Base-by-base conservation (phyloP, 148 eudicot genomes). In the Arctostaphylos glauca region DNA sequence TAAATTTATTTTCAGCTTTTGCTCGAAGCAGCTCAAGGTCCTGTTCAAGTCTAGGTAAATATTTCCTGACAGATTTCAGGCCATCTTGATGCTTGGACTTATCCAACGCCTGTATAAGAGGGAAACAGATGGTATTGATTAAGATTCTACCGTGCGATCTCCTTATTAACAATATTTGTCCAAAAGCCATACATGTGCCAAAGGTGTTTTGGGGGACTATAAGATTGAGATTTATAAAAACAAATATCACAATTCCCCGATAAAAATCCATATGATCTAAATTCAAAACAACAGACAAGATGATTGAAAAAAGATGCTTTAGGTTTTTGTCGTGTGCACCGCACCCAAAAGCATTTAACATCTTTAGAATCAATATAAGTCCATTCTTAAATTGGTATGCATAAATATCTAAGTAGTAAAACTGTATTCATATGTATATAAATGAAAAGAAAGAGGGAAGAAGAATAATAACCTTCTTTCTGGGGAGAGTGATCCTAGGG, bases 21-120 rank as follows among this genome's bases (percentile, higher is more conserved):
- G 94, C 93, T 64, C 73, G 88, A 77, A 94, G 91, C 79, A 94
- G 86, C 70, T 90, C 92, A 76, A 94, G 94, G 76, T 93, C 95
- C 81, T 96, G 94, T 82, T 94, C 97, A 79, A 94, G 91, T 82
- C 94, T 88, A 5, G 99, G 99, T 70, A 96, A 94, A 84, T 87
- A 87, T 86, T 85, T 91, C 88, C 92, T 89, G 66, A 96, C 89
- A 50, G 95, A 94, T 81, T 97, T 89, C 31, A 96, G 90, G 55
- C 89, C 93, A 86, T 94, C 99, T 66, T 91, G 85, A 85, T 92
- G 87, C 76, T 83, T 89, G 73, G 98, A 96, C 90, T 96, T 96
- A 84, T 96, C 98, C 78, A 96, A 85, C n/a, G 98, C 99, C 99
- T 96, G 84, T 70, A 83, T n/a, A 59, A 19, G 13, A 23, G 15